Percentiles rank a stretch among this genome's conserved stretches.
phyloP scores from a whole-genome alignment of 805 yeast genomes.

The Cephaloascus fragrans region DNA sequence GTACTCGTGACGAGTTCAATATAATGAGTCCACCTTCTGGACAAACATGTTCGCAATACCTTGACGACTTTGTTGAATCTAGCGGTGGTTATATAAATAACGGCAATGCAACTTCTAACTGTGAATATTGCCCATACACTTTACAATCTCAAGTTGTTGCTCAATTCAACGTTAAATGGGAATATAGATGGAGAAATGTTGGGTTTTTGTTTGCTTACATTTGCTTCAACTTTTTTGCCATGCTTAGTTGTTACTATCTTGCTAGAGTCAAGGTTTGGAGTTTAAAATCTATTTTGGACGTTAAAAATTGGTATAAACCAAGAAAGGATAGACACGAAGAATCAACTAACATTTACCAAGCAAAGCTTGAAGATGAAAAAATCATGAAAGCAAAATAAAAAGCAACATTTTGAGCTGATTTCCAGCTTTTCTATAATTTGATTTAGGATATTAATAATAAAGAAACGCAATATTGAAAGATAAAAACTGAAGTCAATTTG shows the following conservation, averaged over 20 bases:
- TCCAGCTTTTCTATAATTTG: too few species aligned
- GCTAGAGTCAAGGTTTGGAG: conserved; percentile 19
- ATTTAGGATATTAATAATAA: too few species aligned
- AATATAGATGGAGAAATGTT: conserved; percentile 53
- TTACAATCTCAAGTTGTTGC: conserved; percentile 19
- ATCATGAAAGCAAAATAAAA: too few species aligned
- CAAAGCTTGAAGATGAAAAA: neutral
- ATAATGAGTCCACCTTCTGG: conserved; percentile 33
- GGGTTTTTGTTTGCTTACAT: conserved; percentile 44
- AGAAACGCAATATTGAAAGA: too few species aligned
- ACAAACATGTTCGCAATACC: conserved; percentile 37
- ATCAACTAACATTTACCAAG: neutral
- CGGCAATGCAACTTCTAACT: conserved; percentile 16
- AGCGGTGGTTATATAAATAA: conserved; percentile 37
- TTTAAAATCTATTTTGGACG: neutral
- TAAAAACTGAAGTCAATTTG: too few species aligned
- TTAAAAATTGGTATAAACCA: neutral
- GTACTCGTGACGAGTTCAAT: conserved; percentile 24
- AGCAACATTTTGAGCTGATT: too few species aligned
- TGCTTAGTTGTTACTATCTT: conserved; percentile 23
- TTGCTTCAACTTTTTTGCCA: conserved; percentile 25
- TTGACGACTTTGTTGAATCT: conserved; percentile 19
- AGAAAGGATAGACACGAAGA: neutral
- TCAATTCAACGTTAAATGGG: conserved; percentile 22
- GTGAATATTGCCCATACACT: conserved; percentile 22